Percentiles rank a stretch among this genome's conserved stretches.
Conservation (phyloP, 2,329 filamentous ascomycete species). For the Cladosporium velox region DNA sequence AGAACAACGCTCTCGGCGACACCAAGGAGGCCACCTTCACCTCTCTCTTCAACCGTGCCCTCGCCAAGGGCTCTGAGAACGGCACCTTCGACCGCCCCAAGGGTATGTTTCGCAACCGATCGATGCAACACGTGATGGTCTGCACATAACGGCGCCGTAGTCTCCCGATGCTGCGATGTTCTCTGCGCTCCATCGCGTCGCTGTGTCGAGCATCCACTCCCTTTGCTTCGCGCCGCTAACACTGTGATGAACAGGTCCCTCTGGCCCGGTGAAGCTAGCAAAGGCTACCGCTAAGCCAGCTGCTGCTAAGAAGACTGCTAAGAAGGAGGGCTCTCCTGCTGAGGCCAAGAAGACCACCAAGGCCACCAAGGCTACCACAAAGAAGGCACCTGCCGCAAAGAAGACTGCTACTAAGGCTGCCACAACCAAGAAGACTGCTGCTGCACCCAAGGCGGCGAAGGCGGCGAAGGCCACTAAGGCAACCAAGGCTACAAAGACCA, state of each 20-base stretch:
- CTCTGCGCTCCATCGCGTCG: background rate
- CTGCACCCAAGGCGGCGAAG: slow-evolving; percentile 43
- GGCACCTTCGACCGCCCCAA: slow-evolving; percentile 87
- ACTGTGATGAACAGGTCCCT: slow-evolving; percentile 60
- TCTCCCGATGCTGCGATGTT: background rate
- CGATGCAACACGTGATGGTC: slow-evolving; percentile 21
- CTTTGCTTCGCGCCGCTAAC: slow-evolving; percentile 27
- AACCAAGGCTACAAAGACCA: slow-evolving; percentile 30
- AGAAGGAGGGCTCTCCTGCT: slow-evolving; percentile 46
- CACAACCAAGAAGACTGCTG: slow-evolving; percentile 41
- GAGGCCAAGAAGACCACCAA: slow-evolving; percentile 41
- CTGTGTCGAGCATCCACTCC: background rate
- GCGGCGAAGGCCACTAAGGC: slow-evolving; percentile 30
- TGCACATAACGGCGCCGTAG: background rate
- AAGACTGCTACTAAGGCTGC: slow-evolving; percentile 53
- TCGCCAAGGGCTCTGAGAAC: slow-evolving; percentile 80
- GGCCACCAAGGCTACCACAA: slow-evolving; percentile 45
- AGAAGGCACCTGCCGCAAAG: slow-evolving; percentile 46
- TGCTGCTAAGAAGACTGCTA: slow-evolving; percentile 36
- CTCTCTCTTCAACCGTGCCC: slow-evolving; percentile 81
- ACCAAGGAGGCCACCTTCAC: slow-evolving; percentile 62
- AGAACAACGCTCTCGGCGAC: slow-evolving; percentile 65
- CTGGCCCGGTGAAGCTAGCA: slow-evolving; percentile 83
- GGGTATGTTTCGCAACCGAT: slow-evolving; percentile 60
- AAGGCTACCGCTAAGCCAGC: slow-evolving; percentile 45